These are phyloP conservation scores for Pleurotus pulmonarius DNA, from an alignment of 768 basidiomycete genomes.

Conservation along the genomic window DNA sequence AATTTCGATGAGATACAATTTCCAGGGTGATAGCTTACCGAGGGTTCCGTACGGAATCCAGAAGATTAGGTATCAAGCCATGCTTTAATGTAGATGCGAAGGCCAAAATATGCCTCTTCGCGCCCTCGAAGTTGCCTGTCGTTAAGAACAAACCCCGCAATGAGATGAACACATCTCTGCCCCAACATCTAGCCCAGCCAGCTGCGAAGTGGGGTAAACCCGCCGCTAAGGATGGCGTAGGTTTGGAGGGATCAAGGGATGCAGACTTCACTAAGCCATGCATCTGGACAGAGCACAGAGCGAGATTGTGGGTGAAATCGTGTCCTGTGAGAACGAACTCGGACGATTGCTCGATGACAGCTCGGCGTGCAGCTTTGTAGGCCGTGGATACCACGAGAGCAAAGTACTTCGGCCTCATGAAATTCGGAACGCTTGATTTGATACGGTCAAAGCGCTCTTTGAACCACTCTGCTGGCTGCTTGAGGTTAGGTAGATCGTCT, in stretches of 20 bases:
- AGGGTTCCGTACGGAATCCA: conserved; percentile 85
- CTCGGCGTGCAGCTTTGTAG: conserved; percentile 84
- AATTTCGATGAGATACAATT: neutral
- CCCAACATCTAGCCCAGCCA: conserved; percentile 97
- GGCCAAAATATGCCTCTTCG: conserved; percentile 85
- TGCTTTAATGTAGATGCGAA: conserved; percentile 94
- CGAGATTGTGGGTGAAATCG: conserved; percentile 86
- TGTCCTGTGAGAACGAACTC: conserved; percentile 85
- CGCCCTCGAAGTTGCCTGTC: conserved; percentile 84
- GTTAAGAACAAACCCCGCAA: conserved; percentile 90
- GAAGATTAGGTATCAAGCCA: conserved; percentile 91
- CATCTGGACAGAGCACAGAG: conserved; percentile 85
- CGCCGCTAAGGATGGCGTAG: conserved; percentile 84
- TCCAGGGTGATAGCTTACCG: conserved; percentile 42
- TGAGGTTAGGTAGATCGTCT: conserved; percentile 62
- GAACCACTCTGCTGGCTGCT: conserved; percentile 77
- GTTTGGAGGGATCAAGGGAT: conserved; percentile 70
- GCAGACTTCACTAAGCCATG: conserved; percentile 88
- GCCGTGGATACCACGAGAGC: conserved; percentile 87
- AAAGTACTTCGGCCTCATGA: conserved; percentile 95
- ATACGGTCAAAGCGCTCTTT: conserved; percentile 84
- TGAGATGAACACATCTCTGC: conserved; percentile 92
- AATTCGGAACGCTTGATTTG: conserved; percentile 69
- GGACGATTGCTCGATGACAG: conserved; percentile 83
- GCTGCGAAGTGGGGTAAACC: conserved; percentile 92